Base-by-base conservation (phyloP, 768 basidiomycete genomes). In the Boletus rufocinnamomeus region DNA sequence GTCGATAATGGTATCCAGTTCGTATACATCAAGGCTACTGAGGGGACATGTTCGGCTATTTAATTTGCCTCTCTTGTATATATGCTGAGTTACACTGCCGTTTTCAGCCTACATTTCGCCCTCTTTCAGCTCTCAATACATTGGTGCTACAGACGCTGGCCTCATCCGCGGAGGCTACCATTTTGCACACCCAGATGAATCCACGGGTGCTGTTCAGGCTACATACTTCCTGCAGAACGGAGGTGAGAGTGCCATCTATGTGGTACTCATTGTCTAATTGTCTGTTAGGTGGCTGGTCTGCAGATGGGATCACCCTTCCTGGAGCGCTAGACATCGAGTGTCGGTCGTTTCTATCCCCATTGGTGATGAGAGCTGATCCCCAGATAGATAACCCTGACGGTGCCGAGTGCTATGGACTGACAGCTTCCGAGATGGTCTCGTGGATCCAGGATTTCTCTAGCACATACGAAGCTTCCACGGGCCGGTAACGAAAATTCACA, bases 11-110 rank as follows among this genome's bases (percentile, higher is more conserved):
- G 83, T 4, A 68, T 85, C 34, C 56, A 73, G 14, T 88, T 85
- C 63, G 82, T 74, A 3, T 87, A 79, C 65, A 86, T 88, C 79
- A 88, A 87, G 67, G 86, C 85, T 10, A 88, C 86, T 3, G 85
- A 88, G 67, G 81, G 81, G 10, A 84, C 77, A n/a, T 66, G 83
- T 84, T 45, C 50, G 56, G 75, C 64, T 9, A 49, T 55, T 34
- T 23, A 7, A 6, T 38, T 51, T 53, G 0, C 35, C 17, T 49
- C 10, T 53, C 5, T 37, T 13, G 44, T 47, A 34, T 6, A 2
- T 41, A 9, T 40, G 28, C 51, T 60, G 17, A 63, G 17, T 34
- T 19, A 34, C 9, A 5, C n/a, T 17, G 4, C 19, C 25, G 19
- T n/a, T 47, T 52, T 25, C 13, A 72, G 71, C 45, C 27, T 72